Percentiles rank a stretch among this genome's conserved stretches.
These are phyloP conservation scores for Porcisia deanei DNA, from an alignment of 208 protist species.

Conservation along the genomic window DNA sequence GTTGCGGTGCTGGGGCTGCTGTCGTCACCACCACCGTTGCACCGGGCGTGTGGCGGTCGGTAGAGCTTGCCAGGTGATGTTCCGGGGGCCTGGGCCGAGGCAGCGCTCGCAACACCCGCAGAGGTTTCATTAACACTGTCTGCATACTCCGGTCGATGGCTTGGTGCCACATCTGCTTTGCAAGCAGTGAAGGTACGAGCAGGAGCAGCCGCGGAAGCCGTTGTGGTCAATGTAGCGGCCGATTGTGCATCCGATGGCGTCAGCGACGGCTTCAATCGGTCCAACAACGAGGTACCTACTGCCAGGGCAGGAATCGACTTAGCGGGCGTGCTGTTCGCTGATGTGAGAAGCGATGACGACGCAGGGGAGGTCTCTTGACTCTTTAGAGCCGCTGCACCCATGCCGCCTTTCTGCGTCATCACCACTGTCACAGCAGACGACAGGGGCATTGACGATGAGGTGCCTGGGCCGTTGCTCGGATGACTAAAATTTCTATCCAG, in stretches of 20 bases:
- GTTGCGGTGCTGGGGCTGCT: neutral
- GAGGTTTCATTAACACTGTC: neutral
- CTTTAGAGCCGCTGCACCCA: neutral
- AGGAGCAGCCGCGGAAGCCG: neutral
- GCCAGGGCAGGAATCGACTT: conserved; percentile 6
- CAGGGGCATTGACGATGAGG: neutral
- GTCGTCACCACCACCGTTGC: neutral
- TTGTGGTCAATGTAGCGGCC: neutral
- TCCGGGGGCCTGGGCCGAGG: neutral
- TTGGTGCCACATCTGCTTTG: neutral
- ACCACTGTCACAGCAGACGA: neutral
- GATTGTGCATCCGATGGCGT: neutral
- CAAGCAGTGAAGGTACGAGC: neutral
- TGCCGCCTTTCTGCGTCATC: neutral
- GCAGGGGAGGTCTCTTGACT: neutral
- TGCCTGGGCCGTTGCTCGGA: neutral
- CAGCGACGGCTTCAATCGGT: conserved; percentile 9
- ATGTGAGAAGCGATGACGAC: neutral
- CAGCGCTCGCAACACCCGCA: too few relatives aligned
- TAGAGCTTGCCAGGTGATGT: conserved; percentile 15
- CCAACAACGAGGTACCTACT: conserved; percentile 18
- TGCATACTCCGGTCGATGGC: neutral
- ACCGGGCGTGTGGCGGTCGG: conserved; percentile 19
- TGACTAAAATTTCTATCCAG: conserved; percentile 18
- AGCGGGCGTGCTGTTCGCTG: neutral